Base-by-base conservation (phyloP, 2,329 filamentous ascomycete species). In the Gnomoniopsis sp. region DNA sequence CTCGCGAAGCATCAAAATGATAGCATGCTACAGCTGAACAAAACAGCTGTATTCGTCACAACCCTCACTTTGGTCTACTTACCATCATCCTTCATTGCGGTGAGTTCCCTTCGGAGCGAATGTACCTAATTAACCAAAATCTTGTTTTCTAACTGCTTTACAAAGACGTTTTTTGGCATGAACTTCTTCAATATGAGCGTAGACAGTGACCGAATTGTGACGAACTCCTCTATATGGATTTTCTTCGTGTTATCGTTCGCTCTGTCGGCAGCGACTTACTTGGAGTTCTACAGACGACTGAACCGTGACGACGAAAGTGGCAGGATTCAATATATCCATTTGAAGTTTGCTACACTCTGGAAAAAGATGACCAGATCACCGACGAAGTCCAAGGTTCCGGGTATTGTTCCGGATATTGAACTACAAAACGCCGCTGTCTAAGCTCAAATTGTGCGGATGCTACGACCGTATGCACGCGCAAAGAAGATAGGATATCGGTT, bases 111-210 rank as follows among this genome's bases (percentile, higher is more conserved):
- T 33, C n/a, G n/a, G n/a, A n/a, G n/a, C n/a, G n/a, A n/a, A n/a
- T n/a, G n/a, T n/a, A n/a, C n/a, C n/a, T n/a, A n/a, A n/a, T n/a
- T n/a, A n/a, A n/a, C n/a, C n/a, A n/a, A 46, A 36, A n/a, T 6
- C 21, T n/a, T 1, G 22, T 26, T 17, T 2, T n/a, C 52, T 19
- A 48, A 10, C 62, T 44, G 10, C 17, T 17, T 47, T 7, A 19
- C n/a, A 22, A 33, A 72, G 71, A 72, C 73, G 1, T 69, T 76
- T 48, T 74, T 76, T 55, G 73, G 74, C 2, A 75, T 75, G 73
- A 75, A 75, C 62, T 72, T 75, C 53, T 75, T 75, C 49, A 68
- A 67, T 22, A 64, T 72, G 60, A 68, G 75, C 36, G 30, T 66
- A 12, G 54, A 67, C 1, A 70, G 64, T 6, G 62, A 63, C 14